Conservation (phyloP, 2,329 filamentous ascomycete genomes). For the Penicillium sp. region DNA sequence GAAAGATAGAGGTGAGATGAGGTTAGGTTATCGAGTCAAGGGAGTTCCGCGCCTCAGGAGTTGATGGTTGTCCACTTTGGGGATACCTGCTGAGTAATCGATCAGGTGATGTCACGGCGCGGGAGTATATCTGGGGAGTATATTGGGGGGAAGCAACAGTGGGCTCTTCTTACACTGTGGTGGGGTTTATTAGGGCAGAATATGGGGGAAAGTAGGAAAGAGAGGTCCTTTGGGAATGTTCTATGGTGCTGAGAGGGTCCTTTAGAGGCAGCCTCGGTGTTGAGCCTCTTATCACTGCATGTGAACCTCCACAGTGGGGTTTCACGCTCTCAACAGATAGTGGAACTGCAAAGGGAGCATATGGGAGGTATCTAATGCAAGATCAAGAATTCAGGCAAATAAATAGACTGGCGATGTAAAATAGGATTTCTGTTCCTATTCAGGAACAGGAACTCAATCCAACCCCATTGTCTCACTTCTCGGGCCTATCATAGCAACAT, state of each 20-base stretch:
- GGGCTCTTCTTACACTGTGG: too few relatives aligned
- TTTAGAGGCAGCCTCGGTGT: neutral
- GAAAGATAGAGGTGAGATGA: neutral
- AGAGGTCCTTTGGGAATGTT: too few relatives aligned
- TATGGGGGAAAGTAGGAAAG: too few relatives aligned
- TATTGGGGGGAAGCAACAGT: too few relatives aligned
- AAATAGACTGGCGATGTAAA: neutral
- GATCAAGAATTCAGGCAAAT: too few relatives aligned
- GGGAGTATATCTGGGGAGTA: too few relatives aligned
- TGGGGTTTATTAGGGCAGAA: too few relatives aligned
- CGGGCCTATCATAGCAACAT: neutral
- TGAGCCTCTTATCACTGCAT: slow-evolving; percentile 2
- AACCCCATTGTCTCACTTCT: neutral
- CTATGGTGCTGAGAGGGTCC: too few relatives aligned
- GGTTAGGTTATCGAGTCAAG: slow-evolving; percentile 22
- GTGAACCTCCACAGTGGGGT: slow-evolving; percentile 5
- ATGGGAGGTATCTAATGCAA: too few relatives aligned
- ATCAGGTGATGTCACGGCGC: slow-evolving; percentile 43
- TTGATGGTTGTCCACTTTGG: slow-evolving; percentile 27
- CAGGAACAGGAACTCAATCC: neutral
- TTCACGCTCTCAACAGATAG: neutral
- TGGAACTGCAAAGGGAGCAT: too few relatives aligned
- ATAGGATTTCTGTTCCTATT: too few relatives aligned
- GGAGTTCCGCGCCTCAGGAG: slow-evolving; percentile 24
- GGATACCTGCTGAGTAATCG: slow-evolving; percentile 22